Evolutionary conservation across 306 rosid genomes (phyloP).

Genomic region (Ammopiptanthus mongolicus): DNA sequence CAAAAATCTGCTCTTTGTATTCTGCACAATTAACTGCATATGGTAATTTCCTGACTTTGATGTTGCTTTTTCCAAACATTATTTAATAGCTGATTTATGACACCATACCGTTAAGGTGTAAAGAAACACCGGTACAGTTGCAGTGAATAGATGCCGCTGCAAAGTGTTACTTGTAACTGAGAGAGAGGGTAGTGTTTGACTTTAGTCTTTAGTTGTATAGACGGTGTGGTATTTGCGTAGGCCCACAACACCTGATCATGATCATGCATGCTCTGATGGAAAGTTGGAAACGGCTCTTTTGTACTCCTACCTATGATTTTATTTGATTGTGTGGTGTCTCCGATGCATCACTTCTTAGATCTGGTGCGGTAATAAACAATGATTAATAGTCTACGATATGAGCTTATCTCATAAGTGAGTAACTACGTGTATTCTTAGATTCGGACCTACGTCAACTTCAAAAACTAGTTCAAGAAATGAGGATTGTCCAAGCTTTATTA

Average conservation of each 20-base stretch:
- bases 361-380: too few relatives aligned
- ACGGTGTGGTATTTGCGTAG: slow-evolving; percentile 4
- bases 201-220: too few relatives aligned
- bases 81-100: background rate
- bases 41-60: slow-evolving; percentile 48
- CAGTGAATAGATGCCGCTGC: too few relatives aligned
- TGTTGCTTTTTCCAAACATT: background rate
- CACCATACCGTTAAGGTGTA: background rate
- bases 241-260: slow-evolving; percentile 27
- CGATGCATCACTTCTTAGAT: too few relatives aligned
- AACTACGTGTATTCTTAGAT: too few relatives aligned
- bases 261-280: background rate
- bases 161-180: too few relatives aligned
- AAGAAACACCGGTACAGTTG: background rate
- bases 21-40: slow-evolving; percentile 65
- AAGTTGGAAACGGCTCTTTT: slow-evolving; percentile 22
- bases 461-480: too few relatives aligned
- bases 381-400: too few relatives aligned
- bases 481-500: too few relatives aligned
- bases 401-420: too few relatives aligned
- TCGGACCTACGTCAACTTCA: too few relatives aligned
- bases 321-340: background rate
- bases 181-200: too few relatives aligned
- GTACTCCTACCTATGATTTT: background rate
- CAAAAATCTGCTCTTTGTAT: slow-evolving; percentile 67